These are phyloP conservation scores for Fragaria iinumae DNA, from an alignment of 306 rosid species.

Conservation along the genomic window DNA sequence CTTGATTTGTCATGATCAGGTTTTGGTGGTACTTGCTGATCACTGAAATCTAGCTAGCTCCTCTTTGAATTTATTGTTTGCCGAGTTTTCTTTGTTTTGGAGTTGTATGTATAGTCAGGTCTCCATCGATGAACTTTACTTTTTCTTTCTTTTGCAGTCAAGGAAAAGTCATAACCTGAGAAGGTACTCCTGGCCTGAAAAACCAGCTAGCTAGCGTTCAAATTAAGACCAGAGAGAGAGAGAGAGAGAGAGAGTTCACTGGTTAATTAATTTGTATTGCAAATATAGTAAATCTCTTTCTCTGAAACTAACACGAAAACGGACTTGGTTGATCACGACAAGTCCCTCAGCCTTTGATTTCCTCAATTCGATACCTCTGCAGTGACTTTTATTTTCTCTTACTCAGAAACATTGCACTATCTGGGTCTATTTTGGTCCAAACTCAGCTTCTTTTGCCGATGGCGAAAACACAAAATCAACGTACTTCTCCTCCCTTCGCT, in stretches of 20 bases:
- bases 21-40: conserved; percentile 20
- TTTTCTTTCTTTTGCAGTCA: conserved; percentile 66
- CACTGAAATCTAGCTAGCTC: conserved; percentile 7
- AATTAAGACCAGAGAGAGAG: conserved; percentile 16
- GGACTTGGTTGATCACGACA: conserved; percentile 38
- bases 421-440: conserved; percentile 15
- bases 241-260: conserved; percentile 9
- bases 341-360: conserved; percentile 45
- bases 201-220: conserved; percentile 14
- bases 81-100: conserved; percentile 26
- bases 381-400: conserved; percentile 34
- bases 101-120: conserved; percentile 48
- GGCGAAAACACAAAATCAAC: conserved; percentile 4
- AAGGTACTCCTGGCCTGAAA: conserved; percentile 31
- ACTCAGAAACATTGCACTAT: conserved; percentile 31
- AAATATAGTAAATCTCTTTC: not conserved
- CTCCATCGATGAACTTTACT: conserved; percentile 63
- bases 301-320: not conserved
- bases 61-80: not conserved
- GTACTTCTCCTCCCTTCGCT: not conserved
- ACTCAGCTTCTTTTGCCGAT: conserved; percentile 19
- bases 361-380: conserved; percentile 6
- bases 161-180: conserved; percentile 55
- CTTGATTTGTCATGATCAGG: conserved; percentile 26
- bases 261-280: conserved; percentile 8